Evolutionary conservation across 2,329 filamentous ascomycete species (phyloP).

Genomic region (Monilinia aucupariae): DNA sequence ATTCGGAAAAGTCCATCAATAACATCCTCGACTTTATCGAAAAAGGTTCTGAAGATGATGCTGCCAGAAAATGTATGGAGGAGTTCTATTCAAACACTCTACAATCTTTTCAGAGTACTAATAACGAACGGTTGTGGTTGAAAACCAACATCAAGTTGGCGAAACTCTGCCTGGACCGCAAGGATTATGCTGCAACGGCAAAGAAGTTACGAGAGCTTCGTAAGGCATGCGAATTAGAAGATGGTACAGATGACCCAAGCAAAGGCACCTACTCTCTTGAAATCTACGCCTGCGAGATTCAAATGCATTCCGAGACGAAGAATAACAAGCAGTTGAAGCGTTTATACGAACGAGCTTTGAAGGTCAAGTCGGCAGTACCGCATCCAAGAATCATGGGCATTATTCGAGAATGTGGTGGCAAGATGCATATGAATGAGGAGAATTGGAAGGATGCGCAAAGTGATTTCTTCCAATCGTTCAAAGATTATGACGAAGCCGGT

Average conservation of each 20-base stretch:
- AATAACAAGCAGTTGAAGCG: conserved; percentile 97
- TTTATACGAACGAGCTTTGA: conserved; percentile 84
- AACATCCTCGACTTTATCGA: conserved; percentile 98
- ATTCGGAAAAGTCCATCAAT: conserved; percentile 98
- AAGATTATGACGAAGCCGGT: conserved; percentile 97
- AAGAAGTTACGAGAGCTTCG: conserved; percentile 87
- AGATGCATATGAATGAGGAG: conserved; percentile 99
- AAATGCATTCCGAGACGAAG: conserved; percentile 94
- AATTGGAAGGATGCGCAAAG: conserved; percentile 97
- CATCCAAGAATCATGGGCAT: conserved; percentile 99
- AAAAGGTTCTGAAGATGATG: conserved; percentile 70
- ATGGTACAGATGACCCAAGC: conserved; percentile 84
- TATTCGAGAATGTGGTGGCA: conserved; percentile 95
- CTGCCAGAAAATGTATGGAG: conserved; percentile 78
- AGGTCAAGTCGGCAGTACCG: conserved; percentile 91
- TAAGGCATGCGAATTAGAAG: conserved; percentile 77
- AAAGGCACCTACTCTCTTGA: conserved; percentile 96
- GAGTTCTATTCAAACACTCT: conserved; percentile 92
- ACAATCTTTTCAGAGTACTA: conserved; percentile 91
- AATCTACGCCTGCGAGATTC: conserved; percentile 94
- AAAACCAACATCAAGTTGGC: conserved; percentile 98
- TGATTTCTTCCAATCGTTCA: conserved; percentile 98
- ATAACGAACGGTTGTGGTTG: conserved; percentile 94
- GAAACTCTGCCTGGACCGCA: conserved; percentile 83
- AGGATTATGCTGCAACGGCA: conserved; percentile 74